Base-by-base conservation (phyloP, 2,329 filamentous ascomycete genomes). In the Ascochyta lentis region DNA sequence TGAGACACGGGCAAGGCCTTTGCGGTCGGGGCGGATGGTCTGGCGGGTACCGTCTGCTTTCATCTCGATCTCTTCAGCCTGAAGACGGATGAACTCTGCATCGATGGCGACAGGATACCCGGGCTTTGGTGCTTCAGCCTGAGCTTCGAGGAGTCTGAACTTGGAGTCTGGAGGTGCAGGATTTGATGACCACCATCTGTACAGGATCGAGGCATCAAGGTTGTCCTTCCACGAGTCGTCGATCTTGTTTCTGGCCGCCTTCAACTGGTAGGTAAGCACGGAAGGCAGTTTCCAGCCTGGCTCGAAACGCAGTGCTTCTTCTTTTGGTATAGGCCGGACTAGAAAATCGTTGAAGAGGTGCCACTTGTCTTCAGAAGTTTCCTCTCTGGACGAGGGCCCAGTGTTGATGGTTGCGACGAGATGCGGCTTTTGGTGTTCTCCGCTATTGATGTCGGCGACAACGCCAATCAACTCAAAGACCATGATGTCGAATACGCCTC, bases 331-430 rank as follows among this genome's bases (percentile, higher is more conserved):
- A 9, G 89, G 87, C 12, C 90, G 86, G 22, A 99, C 96, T 33
- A 96, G 78, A 69, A 99, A 99, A 76, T 99, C 95, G 66, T 99
- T 99, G 79, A 99, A 97, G 1, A 99, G 78, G 76, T 98, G 92
- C 96, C 96, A 99, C 65, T 89, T 88, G 67, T 86, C 89, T 60
- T 86, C 83, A 3, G 79, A 80, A 1, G 86, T 82, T 0, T 83
- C 73, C 38, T 84, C 80, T 0, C 82, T 80, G 50, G 86, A 85
- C 0, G 90, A 86, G 47, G 91, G 86, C 12, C 85, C 84, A 54
- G 92, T 90, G 73, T 99, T 96, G 64, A 96, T 87, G 74, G 96
- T 89, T 10, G 92, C 91, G 7, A 98, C 92, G 22, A 99, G 81
- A 76, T 99, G 95, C 0, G 92, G 87, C 70, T 94, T 95, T 69